Conservation (phyloP, 306 rosid species). For the Lathyrus sativus region DNA sequence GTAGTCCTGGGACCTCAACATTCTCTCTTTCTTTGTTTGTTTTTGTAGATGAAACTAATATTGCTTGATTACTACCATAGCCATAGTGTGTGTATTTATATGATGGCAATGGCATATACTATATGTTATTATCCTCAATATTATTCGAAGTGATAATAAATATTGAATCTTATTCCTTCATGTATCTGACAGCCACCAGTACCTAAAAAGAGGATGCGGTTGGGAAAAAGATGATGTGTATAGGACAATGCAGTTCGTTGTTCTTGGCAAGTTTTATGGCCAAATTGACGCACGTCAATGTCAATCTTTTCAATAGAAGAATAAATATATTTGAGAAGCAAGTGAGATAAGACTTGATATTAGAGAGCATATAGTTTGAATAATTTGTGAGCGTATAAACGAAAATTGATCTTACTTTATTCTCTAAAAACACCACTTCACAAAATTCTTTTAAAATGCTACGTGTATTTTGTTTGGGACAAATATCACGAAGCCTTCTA, state of each 20-base stretch:
- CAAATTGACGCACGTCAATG: background rate
- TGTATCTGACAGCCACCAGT: background rate
- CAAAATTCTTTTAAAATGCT: too few species aligned
- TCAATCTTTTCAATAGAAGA: background rate
- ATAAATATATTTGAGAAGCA: too few species aligned
- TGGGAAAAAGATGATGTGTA: background rate
- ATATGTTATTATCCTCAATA: background rate
- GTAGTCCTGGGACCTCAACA: constrained; percentile 39
- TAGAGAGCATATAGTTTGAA: too few species aligned
- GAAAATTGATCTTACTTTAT: too few species aligned
- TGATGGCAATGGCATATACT: background rate
- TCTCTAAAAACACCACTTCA: too few species aligned
- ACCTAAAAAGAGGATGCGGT: background rate
- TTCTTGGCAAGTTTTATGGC: background rate
- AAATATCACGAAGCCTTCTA: too few species aligned
- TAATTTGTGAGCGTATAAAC: too few species aligned
- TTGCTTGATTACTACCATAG: background rate
- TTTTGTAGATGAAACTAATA: background rate
- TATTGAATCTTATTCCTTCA: constrained; percentile 44
- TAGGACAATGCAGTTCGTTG: background rate
- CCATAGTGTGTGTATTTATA: constrained; percentile 11
- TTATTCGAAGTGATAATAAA: background rate
- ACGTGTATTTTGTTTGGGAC: too few species aligned
- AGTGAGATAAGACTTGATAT: too few species aligned
- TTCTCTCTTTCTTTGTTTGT: background rate